Evolutionary conservation across 768 basidiomycete species (phyloP), one percentile per base, ranked within the genome.

Genomic region (Lentinula detonsa): DNA sequence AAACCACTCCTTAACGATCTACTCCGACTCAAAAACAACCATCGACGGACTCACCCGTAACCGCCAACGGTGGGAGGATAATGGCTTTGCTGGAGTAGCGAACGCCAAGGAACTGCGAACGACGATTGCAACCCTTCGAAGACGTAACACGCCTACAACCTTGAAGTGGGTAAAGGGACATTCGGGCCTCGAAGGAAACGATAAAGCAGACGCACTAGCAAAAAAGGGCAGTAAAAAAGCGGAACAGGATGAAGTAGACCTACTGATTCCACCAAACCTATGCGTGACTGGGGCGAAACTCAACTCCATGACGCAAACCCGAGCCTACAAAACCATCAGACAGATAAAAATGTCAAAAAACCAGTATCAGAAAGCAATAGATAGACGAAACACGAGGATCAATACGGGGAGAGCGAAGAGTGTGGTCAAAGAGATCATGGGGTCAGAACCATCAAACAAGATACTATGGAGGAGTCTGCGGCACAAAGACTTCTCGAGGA

Each of bases 111-210:
- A 57, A 15, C 5, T 21, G 10, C 31, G 8, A 57, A 39, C 23
- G n/a, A 57, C 56, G 4, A 35, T 57, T 21, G 56, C 54, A 43
- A 39, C 46, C 11, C 48, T 72, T 6, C 13, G 66, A 28, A 1
- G 8, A 4, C 40, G 66, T 10, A 45, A 62, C 1, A 66, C 70
- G 2, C 51, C 54, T 0, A 71, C 70, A 4, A 7, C n/a, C 5
- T 66, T 73, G 34, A 37, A 64, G 54, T 71, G 70, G 70, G 55
- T 66, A 0, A 71, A 71, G 61, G 71, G 71, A 0, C 70, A 72
- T 46, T 16, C 49, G 1, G 63, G 61, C 0, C 39, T 37, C 9
- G 8, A 5, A 0, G 71, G 70, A 10, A 73, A 73, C 49, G 68
- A 72, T 28, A 40, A 16, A 4, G 71, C 71, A 0, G 70, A 73